Conservation (phyloP, 495 filamentous ascomycete species). For the Tuber calosporum region DNA sequence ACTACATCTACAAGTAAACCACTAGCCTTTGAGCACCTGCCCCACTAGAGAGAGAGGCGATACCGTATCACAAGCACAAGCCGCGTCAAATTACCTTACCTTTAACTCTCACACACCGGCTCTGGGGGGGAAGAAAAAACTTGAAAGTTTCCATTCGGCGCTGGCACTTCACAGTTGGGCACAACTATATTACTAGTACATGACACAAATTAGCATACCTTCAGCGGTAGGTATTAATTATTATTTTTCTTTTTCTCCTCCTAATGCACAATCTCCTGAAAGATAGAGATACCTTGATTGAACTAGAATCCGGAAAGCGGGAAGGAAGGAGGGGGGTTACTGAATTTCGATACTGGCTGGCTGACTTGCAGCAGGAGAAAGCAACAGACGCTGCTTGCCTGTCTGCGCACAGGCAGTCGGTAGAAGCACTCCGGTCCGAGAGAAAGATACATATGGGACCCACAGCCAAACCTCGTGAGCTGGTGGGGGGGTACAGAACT, state of each 20-base stretch:
- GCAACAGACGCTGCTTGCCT: background rate
- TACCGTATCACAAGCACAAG: background rate
- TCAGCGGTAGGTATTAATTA: background rate
- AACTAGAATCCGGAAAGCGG: constrained; percentile 33
- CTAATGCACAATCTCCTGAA: background rate
- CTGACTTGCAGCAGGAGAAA: constrained; percentile 12
- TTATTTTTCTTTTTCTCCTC: constrained; percentile 7
- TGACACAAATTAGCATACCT: background rate
- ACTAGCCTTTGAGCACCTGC: background rate
- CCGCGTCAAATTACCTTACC: background rate
- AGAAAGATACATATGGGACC: background rate
- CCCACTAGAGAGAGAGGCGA: background rate
- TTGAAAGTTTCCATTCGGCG: background rate
- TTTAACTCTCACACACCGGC: background rate
- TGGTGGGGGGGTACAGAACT: background rate
- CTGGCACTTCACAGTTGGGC: background rate
- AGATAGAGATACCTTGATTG: background rate
- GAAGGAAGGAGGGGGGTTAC: constrained; percentile 20
- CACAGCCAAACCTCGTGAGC: background rate
- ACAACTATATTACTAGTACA: background rate
- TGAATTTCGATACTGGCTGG: constrained; percentile 22
- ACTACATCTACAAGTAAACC: no score
- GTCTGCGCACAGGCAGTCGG: background rate
- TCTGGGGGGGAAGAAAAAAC: background rate
- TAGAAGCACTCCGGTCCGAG: background rate